Evolutionary conservation across 345 rosid species (phyloP), one percentile per base, ranked within the genome.

Genomic region (Trapa incisa): DNA sequence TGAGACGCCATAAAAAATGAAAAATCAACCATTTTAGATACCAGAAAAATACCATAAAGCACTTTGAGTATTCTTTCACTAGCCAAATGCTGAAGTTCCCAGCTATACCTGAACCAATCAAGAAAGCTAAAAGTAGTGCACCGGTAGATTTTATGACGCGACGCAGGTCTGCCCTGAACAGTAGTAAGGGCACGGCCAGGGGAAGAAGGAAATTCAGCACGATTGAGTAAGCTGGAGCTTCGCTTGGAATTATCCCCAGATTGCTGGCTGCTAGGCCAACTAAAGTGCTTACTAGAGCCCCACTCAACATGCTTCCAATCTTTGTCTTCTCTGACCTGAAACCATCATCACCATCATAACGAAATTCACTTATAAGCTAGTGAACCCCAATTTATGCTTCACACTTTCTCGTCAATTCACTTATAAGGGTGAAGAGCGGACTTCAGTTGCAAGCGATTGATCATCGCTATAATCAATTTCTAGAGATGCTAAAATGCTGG

Each of bases 161-260:
- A 37, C 87, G 85, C 70, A 88, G 72, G 79, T 89, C 93, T 6
- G 98, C 96, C 80, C 93, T 84, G 64, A 89, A 89, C 74, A 89
- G 62, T 47, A 92, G 74, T 72, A 88, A 74, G 36, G 98, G 87
- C 64, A 89, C 77, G 35, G 93, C 73, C 65, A 86, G 77, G 0
- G 98, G 98, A 41, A 89, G 79, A 36, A 92, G 86, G 37, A 76
- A 92, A 78, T 82, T 79, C 76, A 86, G 64, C 56, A 88, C 89
- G 61, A 79, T 70, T 0, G 84, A 78, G 78, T 85, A 87, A 61
- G 88, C 91, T 6, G 84, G 73, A 17, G 96, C 81, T 65, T 84
- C 82, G 9, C 70, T 76, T n/a, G 94, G 85, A 65, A 89, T 75
- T 2, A 91, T 35, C n/a, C 94, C 85, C 61, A 84, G 47, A 70